A percentile compares a stretch with the other conserved stretches of the same genome.
Conservation (phyloP, 2,329 filamentous ascomycete genomes). For the Aspergillus novofumigatus region DNA sequence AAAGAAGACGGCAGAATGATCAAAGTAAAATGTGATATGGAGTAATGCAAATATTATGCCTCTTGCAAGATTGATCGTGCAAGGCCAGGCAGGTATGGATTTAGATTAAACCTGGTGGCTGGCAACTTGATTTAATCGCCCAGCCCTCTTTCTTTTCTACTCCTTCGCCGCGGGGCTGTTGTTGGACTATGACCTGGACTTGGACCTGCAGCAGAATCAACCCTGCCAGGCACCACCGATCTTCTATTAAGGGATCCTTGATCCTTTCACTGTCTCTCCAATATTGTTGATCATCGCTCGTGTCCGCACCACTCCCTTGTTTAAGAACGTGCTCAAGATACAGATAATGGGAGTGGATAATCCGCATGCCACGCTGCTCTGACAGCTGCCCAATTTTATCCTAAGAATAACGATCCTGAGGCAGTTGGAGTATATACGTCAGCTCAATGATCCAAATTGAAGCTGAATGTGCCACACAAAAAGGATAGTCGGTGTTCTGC, state of each 20-base stretch:
- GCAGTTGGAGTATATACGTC: not conserved
- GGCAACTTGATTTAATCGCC: conserved; percentile 8
- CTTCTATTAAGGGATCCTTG: not conserved
- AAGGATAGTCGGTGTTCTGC: not conserved
- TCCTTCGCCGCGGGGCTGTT: conserved; percentile 4
- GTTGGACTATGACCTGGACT: not conserved
- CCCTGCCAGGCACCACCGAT: conserved; percentile 11
- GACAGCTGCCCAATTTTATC: not conserved
- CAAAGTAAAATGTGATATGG: not conserved
- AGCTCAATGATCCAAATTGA: not conserved
- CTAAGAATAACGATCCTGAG: not conserved
- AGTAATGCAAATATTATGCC: not conserved
- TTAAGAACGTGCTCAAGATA: not conserved
- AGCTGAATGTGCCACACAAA: not conserved
- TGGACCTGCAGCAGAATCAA: conserved; percentile 13
- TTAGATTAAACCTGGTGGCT: conserved; percentile 17
- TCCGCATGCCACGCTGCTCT: not conserved
- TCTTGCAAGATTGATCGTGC: not conserved
- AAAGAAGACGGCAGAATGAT: conserved; percentile 1
- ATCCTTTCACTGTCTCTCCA: not conserved
- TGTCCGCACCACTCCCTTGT: not conserved
- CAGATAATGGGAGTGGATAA: not conserved
- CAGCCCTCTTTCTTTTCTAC: conserved; percentile 6
- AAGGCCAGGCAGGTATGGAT: not conserved
- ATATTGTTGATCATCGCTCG: not conserved